These are phyloP conservation scores for Calocera viscosa DNA, from an alignment of 768 basidiomycete genomes.

Conservation along the genomic window DNA sequence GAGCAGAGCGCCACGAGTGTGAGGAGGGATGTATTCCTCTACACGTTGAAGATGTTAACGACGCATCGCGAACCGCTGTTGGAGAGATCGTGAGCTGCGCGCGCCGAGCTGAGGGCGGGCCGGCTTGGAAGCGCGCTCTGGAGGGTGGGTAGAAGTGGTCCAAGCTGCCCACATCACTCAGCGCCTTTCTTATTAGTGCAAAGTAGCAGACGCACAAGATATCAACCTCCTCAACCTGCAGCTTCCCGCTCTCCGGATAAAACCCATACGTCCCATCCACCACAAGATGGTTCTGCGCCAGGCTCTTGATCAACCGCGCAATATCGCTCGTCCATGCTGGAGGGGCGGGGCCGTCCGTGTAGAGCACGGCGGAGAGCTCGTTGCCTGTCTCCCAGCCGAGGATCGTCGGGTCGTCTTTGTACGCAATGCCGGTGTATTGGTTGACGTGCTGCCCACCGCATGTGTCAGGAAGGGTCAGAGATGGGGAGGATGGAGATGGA, in stretches of 20 bases:
- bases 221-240: constrained; percentile 17
- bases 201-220: constrained; percentile 17
- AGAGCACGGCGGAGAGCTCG: constrained; percentile 22
- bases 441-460: constrained; percentile 21
- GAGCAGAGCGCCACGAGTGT: no score
- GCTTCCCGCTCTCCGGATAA: constrained; percentile 16
- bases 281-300: constrained; percentile 24
- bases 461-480: not conserved
- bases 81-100: constrained; percentile 8
- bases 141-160: constrained; percentile 19
- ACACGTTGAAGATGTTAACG: no score
- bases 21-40: no score
- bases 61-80: constrained; percentile 17
- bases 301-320: constrained; percentile 20
- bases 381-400: constrained; percentile 25
- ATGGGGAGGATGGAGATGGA: not conserved
- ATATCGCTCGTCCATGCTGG: constrained; percentile 21
- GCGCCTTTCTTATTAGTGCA: not conserved
- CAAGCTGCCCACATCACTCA: constrained; percentile 8
- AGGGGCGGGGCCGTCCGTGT: constrained; percentile 22
- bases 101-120: constrained; percentile 14
- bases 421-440: constrained; percentile 21
- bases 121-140: constrained; percentile 17
- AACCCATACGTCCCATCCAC: constrained; percentile 22
- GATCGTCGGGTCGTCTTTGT: constrained; percentile 25